Base-by-base conservation (phyloP, 129 eudicot genomes). In the Dittrichia graveolens region DNA sequence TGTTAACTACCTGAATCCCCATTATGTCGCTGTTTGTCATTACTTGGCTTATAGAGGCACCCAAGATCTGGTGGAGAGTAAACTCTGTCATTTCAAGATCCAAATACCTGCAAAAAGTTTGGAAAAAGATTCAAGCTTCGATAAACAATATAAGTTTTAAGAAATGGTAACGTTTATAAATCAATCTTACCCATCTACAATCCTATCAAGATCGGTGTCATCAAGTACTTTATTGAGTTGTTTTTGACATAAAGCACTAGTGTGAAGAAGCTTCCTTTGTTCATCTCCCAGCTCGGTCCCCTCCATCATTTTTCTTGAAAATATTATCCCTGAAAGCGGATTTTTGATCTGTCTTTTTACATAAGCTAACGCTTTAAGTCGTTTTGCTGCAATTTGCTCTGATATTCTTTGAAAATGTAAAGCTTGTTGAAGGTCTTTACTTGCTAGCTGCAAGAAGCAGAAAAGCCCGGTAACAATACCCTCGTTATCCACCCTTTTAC, bases 71-170 rank as follows among this genome's bases (percentile, higher is more conserved):
- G 5, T 84, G 87, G 42, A 94, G 81, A 43, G 82, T 84, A 62
- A 94, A 94, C 78, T 94, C 98, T n/a, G 83, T 78, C 98, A 94
- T 94, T 77, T 94, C 98, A 47, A 94, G 86, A 69, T 94, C 91
- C 88, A 87, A 76, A 81, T 77, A 90, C 80, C 96, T 90, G 80
- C 52, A 62, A 48, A 39, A 65, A 34, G 59, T 54, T 38, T 43
- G 56, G 18, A 61, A 40, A 61, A 50, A 35, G 3, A 12, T 52
- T 13, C 10, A 37, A 35, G 3, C 19, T 37, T 35, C 6, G 38
- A 60, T 6, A 39, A 61, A 14, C 24, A 3, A 3, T 39, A 40
- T 7, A 39, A 6, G n/a, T n/a, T 24, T n/a, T 8, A 39, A 14
- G 7, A 39, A n/a, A 47, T 37, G 48, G 41, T 41, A 52, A 31